phyloP scores from a whole-genome alignment of 441 rosid species.

The Adansonia grandidieri region DNA sequence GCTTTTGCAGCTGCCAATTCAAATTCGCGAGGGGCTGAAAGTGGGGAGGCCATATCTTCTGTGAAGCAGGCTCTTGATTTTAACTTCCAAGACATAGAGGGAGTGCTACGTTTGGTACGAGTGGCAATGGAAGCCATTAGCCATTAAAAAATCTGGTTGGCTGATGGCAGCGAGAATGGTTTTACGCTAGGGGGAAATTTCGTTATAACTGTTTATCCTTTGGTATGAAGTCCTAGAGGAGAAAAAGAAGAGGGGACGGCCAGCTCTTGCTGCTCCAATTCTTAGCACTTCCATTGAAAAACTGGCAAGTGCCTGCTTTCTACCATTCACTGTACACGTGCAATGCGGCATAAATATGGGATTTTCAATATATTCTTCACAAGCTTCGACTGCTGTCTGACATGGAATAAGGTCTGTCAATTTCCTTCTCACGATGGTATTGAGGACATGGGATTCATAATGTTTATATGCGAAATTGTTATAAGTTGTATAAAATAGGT shows the following conservation, averaged over 20 bases:
- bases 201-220: conserved; percentile 24
- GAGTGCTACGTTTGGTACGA: conserved; percentile 75
- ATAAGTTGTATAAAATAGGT: conserved; percentile 31
- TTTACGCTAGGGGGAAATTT: conserved; percentile 32
- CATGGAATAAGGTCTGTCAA: conserved; percentile 30
- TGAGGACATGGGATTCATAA: conserved; percentile 27
- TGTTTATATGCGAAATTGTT: conserved; percentile 24
- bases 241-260: conserved; percentile 26
- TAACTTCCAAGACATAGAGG: conserved; percentile 89
- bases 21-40: conserved; percentile 54
- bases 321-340: conserved; percentile 37
- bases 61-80: conserved; percentile 90
- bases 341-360: conserved; percentile 30
- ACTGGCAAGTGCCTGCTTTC: conserved; percentile 22
- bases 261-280: conserved; percentile 25
- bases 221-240: conserved; percentile 24
- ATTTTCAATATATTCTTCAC: conserved; percentile 29
- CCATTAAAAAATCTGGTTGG: conserved; percentile 47
- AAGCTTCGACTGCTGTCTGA: conserved; percentile 35
- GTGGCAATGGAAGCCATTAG: conserved; percentile 81
- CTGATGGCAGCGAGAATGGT: conserved; percentile 24
- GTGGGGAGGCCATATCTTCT: conserved; percentile 60
- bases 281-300: conserved; percentile 23
- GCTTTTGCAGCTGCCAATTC: conserved; percentile 66
- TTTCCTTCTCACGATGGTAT: conserved; percentile 30